phyloP scores from a whole-genome alignment of 106 monocot genomes.

The Xerophyta viscosa region DNA sequence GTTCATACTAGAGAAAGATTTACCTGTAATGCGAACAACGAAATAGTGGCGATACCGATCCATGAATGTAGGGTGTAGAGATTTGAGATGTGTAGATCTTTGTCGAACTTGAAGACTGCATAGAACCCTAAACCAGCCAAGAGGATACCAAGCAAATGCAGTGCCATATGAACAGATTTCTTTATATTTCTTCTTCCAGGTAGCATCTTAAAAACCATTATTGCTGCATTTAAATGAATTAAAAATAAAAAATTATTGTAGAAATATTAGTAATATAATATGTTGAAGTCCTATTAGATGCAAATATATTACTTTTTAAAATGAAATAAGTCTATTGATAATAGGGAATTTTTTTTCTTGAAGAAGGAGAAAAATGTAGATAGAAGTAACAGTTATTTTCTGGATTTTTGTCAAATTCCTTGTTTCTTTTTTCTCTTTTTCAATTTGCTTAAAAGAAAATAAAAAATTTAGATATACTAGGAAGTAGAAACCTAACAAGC shows the following conservation, averaged over 20 bases:
- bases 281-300: too few relatives aligned
- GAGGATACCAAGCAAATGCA: slow-evolving; percentile 5
- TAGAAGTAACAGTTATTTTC: background rate
- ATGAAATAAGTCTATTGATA: too few relatives aligned
- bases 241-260: too few relatives aligned
- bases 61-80: slow-evolving; percentile 12
- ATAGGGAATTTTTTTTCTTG: too few relatives aligned
- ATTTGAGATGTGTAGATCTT: background rate
- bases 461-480: too few relatives aligned
- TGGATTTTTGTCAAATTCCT: background rate
- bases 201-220: slow-evolving; percentile 12
- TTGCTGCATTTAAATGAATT: too few relatives aligned
- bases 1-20: too few relatives aligned
- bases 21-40: slow-evolving; percentile 13
- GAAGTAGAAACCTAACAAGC: too few relatives aligned
- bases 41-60: slow-evolving; percentile 12
- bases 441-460: too few relatives aligned
- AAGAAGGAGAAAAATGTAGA: background rate
- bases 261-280: too few relatives aligned
- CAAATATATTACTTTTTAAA: too few relatives aligned
- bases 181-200: background rate
- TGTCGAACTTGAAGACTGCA: slow-evolving; percentile 15
- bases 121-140: slow-evolving; percentile 5
- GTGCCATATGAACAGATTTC: slow-evolving; percentile 4
- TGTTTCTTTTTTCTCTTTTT: too few relatives aligned